Evolutionary conservation across 257 asterid species (phyloP).

Genomic region (Penstemon davidsonii): DNA sequence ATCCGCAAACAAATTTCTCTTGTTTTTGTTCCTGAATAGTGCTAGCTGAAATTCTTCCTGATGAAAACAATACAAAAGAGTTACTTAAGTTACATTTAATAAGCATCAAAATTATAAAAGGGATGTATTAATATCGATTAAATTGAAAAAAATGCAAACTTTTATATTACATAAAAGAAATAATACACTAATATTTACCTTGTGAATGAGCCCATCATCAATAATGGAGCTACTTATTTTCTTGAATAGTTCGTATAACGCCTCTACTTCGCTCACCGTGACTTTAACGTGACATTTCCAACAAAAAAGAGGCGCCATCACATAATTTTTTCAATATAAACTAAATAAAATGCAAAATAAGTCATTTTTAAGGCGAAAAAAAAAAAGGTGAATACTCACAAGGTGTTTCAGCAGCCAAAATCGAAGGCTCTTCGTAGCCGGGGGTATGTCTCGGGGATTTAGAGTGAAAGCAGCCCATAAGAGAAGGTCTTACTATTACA

Average conservation of each 20-base stretch:
- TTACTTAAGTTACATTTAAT: neutral
- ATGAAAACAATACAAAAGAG: slow-evolving; percentile 26
- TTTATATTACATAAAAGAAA: neutral
- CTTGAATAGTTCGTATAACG: slow-evolving; percentile 70
- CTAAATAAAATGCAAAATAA: neutral
- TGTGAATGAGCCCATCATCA: slow-evolving; percentile 89
- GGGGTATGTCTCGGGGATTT: slow-evolving; percentile 44
- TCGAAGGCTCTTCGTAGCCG: slow-evolving; percentile 79
- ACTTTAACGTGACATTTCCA: slow-evolving; percentile 43
- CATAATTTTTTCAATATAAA: neutral
- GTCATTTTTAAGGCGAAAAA: neutral
- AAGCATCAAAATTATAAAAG: neutral
- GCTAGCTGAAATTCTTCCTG: slow-evolving; percentile 98
- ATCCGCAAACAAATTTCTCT: slow-evolving; percentile 76
- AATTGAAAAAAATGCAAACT: neutral
- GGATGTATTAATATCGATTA: neutral
- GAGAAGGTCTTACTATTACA: neutral
- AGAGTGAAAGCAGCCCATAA: slow-evolving; percentile 80
- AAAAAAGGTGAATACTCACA: slow-evolving; percentile 57
- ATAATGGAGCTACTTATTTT: slow-evolving; percentile 80
- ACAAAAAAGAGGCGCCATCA: slow-evolving; percentile 2
- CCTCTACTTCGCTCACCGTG: slow-evolving; percentile 88
- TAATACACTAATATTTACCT: slow-evolving; percentile 39
- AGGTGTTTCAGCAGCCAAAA: slow-evolving; percentile 88
- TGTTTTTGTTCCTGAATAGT: slow-evolving; percentile 70